Evolutionary conservation across 441 rosid species (phyloP), one percentile per base, ranked within the genome.

Genomic region (Gossypium schwendimanii): DNA sequence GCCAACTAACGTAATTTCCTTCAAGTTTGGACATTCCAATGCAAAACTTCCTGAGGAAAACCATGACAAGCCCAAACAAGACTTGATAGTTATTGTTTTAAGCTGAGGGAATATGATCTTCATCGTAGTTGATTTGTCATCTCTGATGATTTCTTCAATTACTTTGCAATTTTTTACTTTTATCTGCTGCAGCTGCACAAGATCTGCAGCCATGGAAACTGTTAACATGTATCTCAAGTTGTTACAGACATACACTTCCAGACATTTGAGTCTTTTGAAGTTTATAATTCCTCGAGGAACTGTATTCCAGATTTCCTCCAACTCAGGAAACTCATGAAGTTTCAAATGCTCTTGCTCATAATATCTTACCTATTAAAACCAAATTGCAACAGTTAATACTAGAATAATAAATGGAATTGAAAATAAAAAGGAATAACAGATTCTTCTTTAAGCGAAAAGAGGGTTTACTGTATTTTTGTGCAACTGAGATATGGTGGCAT

Each of bases 181-280:
- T 49, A 66, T 47, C 41, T 14, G 57, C 57, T 66, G 57, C 39
- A 47, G 23, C n/a, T 66, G 58, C 23, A 24, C 70, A 24, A 66
- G 58, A 8, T 8, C 70, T 20, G 7, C 8, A 47, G 41, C 41
- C 55, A 47, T 66, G 70, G 70, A 8, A 14, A 21, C 9, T 4
- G 70, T 66, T n/a, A 66, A 66, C 26, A 66, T 15, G 58, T 66
- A 47, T n/a, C 57, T 66, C 57, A 66, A 21, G 70, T 66, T 66
- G 41, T 66, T 66, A 24, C 70, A 66, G 39, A 24, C 26, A 47
- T 8, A 47, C 36, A 66, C 57, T 24, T 66, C 41, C 21, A 66
- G 41, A 24, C 3, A n/a, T 24, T 66, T 66, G 41, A 66, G 57
- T 45, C 70, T 23, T 65, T 65, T 65, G 0, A 65, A 44, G 3